These are phyloP conservation scores for Fraxinus velutina DNA, from an alignment of 305 asterid species.

Conservation along the genomic window DNA sequence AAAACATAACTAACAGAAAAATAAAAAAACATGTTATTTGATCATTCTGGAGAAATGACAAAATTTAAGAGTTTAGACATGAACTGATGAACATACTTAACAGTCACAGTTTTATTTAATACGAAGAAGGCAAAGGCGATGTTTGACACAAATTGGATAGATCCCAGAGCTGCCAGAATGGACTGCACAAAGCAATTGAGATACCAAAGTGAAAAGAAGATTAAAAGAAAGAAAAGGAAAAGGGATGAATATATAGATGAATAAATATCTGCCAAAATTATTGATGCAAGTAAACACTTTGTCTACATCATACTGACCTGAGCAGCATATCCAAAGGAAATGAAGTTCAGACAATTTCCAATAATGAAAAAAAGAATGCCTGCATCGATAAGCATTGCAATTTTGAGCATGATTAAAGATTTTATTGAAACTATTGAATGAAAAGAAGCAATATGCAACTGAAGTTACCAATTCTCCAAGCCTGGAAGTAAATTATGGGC, in stretches of 20 bases:
- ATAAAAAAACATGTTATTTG: slow-evolving; percentile 10
- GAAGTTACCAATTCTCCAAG: slow-evolving; percentile 85
- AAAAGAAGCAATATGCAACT: slow-evolving; percentile 18
- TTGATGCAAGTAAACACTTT: slow-evolving; percentile 18
- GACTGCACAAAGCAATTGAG: slow-evolving; percentile 52
- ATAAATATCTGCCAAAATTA: slow-evolving; percentile 21
- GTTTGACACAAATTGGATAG: slow-evolving; percentile 91
- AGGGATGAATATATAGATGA: slow-evolving; percentile 16
- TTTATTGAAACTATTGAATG: background rate
- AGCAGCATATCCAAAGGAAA: slow-evolving; percentile 96
- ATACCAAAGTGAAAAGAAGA: slow-evolving; percentile 19
- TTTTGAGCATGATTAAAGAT: background rate
- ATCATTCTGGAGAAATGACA: slow-evolving; percentile 21
- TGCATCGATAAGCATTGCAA: slow-evolving; percentile 34
- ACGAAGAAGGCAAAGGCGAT: slow-evolving; percentile 83
- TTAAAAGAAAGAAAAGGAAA: slow-evolving; percentile 4
- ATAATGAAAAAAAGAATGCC: slow-evolving; percentile 74
- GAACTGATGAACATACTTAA: slow-evolving; percentile 56
- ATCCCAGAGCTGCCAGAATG: slow-evolving; percentile 95
- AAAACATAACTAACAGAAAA: slow-evolving; percentile 3
- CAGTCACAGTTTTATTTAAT: slow-evolving; percentile 73
- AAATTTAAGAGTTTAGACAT: slow-evolving; percentile 18
- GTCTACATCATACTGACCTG: slow-evolving; percentile 55
- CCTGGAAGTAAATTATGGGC: slow-evolving; percentile 81
- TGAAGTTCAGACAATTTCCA: slow-evolving; percentile 89